These are phyloP conservation scores for Lichina pygmaea DNA, from an alignment of 495 filamentous ascomycete species.

Conservation along the genomic window DNA sequence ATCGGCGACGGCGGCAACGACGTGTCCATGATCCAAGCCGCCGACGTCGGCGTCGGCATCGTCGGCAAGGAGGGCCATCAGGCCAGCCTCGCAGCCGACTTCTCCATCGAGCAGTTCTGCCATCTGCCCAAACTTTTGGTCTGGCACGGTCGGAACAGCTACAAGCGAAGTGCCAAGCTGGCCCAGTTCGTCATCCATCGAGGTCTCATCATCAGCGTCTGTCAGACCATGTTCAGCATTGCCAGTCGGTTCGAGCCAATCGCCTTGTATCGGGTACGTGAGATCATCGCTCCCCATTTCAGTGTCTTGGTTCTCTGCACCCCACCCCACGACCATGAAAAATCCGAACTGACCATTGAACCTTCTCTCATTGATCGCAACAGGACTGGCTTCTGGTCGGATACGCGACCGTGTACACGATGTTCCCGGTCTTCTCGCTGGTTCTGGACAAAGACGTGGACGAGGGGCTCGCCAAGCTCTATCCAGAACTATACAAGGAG, in stretches of 20 bases:
- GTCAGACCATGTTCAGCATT: slow-evolving; percentile 93
- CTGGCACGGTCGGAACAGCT: slow-evolving; percentile 93
- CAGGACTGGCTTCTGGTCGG: slow-evolving; percentile 90
- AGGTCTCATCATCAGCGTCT: slow-evolving; percentile 79
- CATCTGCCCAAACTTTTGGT: slow-evolving; percentile 92
- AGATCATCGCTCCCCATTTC: background rate
- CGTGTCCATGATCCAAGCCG: slow-evolving; percentile 97
- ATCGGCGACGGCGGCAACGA: slow-evolving; percentile 98
- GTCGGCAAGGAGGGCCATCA: slow-evolving; percentile 95
- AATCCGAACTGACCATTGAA: slow-evolving; percentile 1
- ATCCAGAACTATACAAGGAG: slow-evolving; percentile 94
- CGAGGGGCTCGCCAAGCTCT: slow-evolving; percentile 73
- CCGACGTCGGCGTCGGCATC: slow-evolving; percentile 92
- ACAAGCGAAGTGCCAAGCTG: slow-evolving; percentile 86
- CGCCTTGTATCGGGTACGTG: slow-evolving; percentile 50
- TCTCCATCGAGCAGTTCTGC: slow-evolving; percentile 81
- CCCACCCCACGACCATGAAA: too few relatives aligned
- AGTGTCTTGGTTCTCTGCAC: background rate
- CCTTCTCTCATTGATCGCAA: background rate
- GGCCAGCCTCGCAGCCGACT: slow-evolving; percentile 83
- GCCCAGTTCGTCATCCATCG: slow-evolving; percentile 97
- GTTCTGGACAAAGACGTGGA: slow-evolving; percentile 91
- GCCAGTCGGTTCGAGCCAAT: slow-evolving; percentile 76
- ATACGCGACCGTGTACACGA: slow-evolving; percentile 91
- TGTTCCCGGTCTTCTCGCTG: slow-evolving; percentile 80